phyloP scores from a whole-genome alignment of 2,329 filamentous ascomycete genomes.

The Harringtonia aguacate region DNA sequence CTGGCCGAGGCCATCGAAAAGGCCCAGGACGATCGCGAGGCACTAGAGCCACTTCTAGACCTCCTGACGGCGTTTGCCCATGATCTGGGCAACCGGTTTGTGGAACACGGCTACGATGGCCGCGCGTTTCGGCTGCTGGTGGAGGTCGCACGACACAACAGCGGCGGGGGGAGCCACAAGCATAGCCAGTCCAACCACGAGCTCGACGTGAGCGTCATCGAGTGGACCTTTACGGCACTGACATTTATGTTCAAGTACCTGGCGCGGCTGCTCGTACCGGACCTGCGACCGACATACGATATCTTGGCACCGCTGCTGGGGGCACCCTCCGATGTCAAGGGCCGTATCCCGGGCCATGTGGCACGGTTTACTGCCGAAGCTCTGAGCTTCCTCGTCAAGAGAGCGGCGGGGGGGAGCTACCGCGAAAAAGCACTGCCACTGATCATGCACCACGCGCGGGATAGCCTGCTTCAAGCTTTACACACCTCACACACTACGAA shows the following conservation, averaged over 20 bases:
- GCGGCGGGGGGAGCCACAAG: conserved; percentile 7
- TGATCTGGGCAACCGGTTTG: conserved; percentile 73
- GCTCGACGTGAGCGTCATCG: conserved; percentile 77
- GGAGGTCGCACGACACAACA: conserved; percentile 46
- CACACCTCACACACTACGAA: conserved; percentile 24
- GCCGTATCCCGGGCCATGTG: conserved; percentile 69
- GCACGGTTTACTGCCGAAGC: conserved; percentile 90
- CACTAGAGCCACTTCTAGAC: conserved; percentile 75
- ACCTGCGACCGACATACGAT: conserved; percentile 74
- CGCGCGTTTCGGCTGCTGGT: conserved; percentile 65
- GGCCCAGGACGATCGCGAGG: conserved; percentile 47
- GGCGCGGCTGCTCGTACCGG: conserved; percentile 73
- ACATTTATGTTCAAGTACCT: conserved; percentile 98
- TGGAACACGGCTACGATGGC: conserved; percentile 66
- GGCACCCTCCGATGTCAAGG: conserved; percentile 41
- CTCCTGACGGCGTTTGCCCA: conserved; percentile 92
- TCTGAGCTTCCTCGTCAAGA: conserved; percentile 85
- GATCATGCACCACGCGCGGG: conserved; percentile 62
- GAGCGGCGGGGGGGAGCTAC: conserved; percentile 62
- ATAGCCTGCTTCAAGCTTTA: conserved; percentile 43
- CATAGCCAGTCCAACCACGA: conserved; percentile 41
- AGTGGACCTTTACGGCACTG: conserved; percentile 92
- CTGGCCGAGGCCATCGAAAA: conserved; percentile 65
- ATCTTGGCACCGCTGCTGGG: conserved; percentile 78
- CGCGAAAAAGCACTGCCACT: conserved; percentile 60